A percentile compares a stretch with the other conserved stretches of the same genome.
Conservation (phyloP, 257 asterid genomes). For the Solanum etuberosum region DNA sequence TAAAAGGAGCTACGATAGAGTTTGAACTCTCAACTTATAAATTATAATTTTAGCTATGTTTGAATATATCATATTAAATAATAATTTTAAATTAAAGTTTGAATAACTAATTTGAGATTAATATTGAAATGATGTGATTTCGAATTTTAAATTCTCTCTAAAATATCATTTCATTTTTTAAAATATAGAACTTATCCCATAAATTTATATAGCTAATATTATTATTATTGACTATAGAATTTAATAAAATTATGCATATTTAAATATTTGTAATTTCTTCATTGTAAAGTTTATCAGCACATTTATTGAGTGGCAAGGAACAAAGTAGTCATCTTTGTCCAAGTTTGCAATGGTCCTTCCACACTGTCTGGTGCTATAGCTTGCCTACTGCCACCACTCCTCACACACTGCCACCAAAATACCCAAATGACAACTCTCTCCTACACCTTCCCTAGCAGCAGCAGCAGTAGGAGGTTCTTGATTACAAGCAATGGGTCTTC, state of each 20-base stretch:
- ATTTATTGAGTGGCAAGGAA: not conserved
- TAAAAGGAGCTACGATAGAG: not conserved
- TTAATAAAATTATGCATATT: not conserved
- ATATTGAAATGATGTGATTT: too few species aligned
- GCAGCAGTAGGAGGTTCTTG: not conserved
- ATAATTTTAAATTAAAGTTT: too few species aligned
- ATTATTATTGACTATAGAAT: too few species aligned
- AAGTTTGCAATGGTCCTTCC: not conserved
- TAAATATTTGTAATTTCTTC: not conserved
- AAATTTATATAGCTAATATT: too few species aligned
- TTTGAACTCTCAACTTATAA: not conserved
- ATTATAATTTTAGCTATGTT: too few species aligned
- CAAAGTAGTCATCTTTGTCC: not conserved
- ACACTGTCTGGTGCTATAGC: not conserved
- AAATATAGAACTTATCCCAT: not conserved
- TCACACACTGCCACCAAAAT: not conserved
- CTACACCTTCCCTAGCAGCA: not conserved
- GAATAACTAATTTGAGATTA: too few species aligned
- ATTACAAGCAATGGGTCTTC: not conserved
- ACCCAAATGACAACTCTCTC: slow-evolving; percentile 1
- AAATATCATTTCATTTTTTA: not conserved
- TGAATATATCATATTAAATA: too few species aligned
- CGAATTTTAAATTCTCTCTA: too few species aligned
- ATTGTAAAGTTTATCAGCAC: not conserved
- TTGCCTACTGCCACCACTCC: not conserved